Percentiles rank a stretch among this genome's conserved stretches.
These are phyloP conservation scores for Solanum hybrid DNA, from an alignment of 305 asterid species.

Conservation along the genomic window DNA sequence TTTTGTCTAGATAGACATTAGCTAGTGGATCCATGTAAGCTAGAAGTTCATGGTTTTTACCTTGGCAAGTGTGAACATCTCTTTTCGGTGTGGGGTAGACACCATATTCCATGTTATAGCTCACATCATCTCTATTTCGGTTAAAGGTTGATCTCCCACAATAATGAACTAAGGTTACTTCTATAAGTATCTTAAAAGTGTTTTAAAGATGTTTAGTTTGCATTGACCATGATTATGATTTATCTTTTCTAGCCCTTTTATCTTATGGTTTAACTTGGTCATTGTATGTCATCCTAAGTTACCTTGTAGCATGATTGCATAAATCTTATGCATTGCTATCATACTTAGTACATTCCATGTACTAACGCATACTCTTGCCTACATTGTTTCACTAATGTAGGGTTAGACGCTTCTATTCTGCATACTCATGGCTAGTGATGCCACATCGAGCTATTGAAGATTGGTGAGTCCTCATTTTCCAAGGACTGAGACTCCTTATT, in stretches of 20 bases:
- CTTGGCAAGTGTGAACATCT: background rate
- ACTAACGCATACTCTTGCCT: background rate
- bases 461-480: background rate
- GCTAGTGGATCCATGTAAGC: no score
- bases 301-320: background rate
- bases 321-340: background rate
- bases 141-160: background rate
- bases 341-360: background rate
- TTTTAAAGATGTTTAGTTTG: no score
- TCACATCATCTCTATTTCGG: background rate
- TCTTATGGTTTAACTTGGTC: background rate
- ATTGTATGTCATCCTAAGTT: background rate
- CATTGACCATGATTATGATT: background rate
- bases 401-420: background rate
- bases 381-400: background rate
- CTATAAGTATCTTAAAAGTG: no score
- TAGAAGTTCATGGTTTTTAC: no score
- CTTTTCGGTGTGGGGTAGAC: background rate
- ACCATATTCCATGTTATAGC: background rate
- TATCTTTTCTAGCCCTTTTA: background rate
- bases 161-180: background rate
- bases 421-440: background rate
- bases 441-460: background rate
- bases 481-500: background rate
- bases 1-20: no score